Evolutionary conservation across 2,329 filamentous ascomycete genomes (phyloP).

Genomic region (Cryphonectria japonica): DNA sequence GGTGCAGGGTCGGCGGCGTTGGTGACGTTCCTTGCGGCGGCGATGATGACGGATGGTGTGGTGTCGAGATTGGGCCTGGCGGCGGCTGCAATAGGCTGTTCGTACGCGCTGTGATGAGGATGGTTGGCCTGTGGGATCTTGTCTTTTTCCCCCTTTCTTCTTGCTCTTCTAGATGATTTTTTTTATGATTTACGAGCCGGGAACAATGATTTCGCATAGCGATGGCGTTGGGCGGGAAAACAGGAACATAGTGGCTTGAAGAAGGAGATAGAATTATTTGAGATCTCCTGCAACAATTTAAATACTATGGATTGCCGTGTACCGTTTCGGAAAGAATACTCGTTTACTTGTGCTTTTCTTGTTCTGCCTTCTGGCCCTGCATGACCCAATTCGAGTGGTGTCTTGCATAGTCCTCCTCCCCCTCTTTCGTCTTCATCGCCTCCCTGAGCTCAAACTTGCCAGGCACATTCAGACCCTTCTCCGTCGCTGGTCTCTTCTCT

Average conservation of each 20-base stretch:
- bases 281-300: not conserved
- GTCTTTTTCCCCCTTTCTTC: not conserved
- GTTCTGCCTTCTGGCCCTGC: not conserved
- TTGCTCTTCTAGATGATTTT: not conserved
- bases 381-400: conserved; percentile 2
- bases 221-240: conserved; percentile 34
- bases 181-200: not conserved
- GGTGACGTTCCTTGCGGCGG: conserved; percentile 36
- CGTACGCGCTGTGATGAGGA: not conserved
- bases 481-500: conserved; percentile 3
- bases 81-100: not conserved
- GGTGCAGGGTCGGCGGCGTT: conserved; percentile 43
- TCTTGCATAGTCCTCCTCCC: conserved; percentile 8
- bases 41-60: not conserved
- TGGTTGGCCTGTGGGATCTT: not conserved
- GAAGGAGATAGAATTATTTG: not conserved
- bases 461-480: not conserved
- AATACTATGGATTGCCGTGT: not conserved
- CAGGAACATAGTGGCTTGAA: not conserved
- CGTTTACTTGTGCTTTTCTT: not conserved
- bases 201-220: conserved; percentile 33
- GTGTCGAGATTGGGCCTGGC: not conserved
- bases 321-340: not conserved
- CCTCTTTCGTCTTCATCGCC: conserved; percentile 15
- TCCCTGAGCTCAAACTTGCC: conserved; percentile 4